Evolutionary conservation across 305 asterid genomes (phyloP).

Genomic region (Plantago coronopus): DNA sequence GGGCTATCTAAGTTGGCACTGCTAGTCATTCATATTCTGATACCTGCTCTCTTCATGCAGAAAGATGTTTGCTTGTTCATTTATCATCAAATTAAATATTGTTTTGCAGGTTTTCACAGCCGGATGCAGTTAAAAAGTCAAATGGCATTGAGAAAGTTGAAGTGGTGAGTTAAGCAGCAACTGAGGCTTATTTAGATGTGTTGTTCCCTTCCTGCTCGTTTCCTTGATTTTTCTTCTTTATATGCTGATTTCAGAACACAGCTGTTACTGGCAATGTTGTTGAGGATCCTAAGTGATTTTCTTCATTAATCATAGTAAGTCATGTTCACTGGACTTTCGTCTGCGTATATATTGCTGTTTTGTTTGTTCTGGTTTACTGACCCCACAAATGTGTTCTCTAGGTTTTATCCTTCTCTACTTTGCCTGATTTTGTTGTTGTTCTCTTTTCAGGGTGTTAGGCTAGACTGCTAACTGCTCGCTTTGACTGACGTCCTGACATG

Average conservation of each 20-base stretch:
- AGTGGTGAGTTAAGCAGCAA: constrained; percentile 28
- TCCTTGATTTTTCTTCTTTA: constrained; percentile 1
- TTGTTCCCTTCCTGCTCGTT: constrained; percentile 15
- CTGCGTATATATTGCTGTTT: not conserved
- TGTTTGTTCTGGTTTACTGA: not conserved
- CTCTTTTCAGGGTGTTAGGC: constrained; percentile 33
- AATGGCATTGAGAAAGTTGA: constrained; percentile 35
- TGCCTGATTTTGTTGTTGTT: not conserved
- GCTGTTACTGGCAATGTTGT: constrained; percentile 37
- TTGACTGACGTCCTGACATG: constrained; percentile 23
- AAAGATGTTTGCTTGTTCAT: not conserved
- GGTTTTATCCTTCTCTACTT: not conserved
- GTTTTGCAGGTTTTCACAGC: constrained; percentile 57
- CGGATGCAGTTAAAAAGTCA: constrained; percentile 29
- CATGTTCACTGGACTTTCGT: constrained; percentile 15
- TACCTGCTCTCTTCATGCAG: not conserved
- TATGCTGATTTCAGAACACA: constrained; percentile 41
- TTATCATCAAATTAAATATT: constrained; percentile 19
- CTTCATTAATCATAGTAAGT: constrained; percentile 29
- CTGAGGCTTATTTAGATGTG: too few relatives aligned
- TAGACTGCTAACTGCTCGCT: constrained; percentile 23
- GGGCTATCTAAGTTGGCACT: too few relatives aligned
- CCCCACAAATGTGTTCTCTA: too few relatives aligned
- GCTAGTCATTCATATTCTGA: not conserved
- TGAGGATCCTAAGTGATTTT: constrained; percentile 34